Percentiles rank a stretch among this genome's conserved stretches.
These are phyloP conservation scores for Ceratocystis papillata DNA, from an alignment of 2,329 filamentous ascomycete genomes.

Conservation along the genomic window DNA sequence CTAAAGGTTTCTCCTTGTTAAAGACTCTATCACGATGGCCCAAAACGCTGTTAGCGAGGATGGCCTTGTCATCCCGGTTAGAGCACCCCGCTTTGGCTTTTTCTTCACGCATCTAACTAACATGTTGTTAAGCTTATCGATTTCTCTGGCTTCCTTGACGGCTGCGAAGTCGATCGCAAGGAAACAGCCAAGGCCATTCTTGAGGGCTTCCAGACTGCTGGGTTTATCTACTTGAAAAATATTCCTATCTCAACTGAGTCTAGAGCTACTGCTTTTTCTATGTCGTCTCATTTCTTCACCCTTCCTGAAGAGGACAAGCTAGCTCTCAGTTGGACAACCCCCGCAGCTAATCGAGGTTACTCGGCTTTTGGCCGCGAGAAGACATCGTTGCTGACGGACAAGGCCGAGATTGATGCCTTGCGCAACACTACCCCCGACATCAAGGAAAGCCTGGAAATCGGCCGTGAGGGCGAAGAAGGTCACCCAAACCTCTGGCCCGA, in stretches of 20 bases:
- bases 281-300: slow-evolving; percentile 60
- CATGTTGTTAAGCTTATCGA: slow-evolving; percentile 53
- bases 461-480: slow-evolving; percentile 46
- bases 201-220: slow-evolving; percentile 69
- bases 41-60: slow-evolving; percentile 41
- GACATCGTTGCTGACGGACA: slow-evolving; percentile 47
- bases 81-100: slow-evolving; percentile 25
- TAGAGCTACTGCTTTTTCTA: slow-evolving; percentile 52
- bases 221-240: slow-evolving; percentile 81
- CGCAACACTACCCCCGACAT: slow-evolving; percentile 51
- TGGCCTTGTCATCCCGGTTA: slow-evolving; percentile 46
- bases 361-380: slow-evolving; percentile 61
- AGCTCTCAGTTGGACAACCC: slow-evolving; percentile 57
- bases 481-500: slow-evolving; percentile 70
- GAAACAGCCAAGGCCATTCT: slow-evolving; percentile 62
- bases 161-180: slow-evolving; percentile 48
- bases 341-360: slow-evolving; percentile 64
- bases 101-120: slow-evolving; percentile 26
- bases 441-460: slow-evolving; percentile 57
- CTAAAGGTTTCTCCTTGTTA: not conserved
- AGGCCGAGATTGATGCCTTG: slow-evolving; percentile 45
- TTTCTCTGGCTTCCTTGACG: slow-evolving; percentile 61
- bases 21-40: slow-evolving; percentile 30
- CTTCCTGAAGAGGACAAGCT: slow-evolving; percentile 54
- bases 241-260: slow-evolving; percentile 55